These are phyloP conservation scores for Hypsizygus marmoreus DNA, from an alignment of 768 basidiomycete species.

Conservation along the genomic window DNA sequence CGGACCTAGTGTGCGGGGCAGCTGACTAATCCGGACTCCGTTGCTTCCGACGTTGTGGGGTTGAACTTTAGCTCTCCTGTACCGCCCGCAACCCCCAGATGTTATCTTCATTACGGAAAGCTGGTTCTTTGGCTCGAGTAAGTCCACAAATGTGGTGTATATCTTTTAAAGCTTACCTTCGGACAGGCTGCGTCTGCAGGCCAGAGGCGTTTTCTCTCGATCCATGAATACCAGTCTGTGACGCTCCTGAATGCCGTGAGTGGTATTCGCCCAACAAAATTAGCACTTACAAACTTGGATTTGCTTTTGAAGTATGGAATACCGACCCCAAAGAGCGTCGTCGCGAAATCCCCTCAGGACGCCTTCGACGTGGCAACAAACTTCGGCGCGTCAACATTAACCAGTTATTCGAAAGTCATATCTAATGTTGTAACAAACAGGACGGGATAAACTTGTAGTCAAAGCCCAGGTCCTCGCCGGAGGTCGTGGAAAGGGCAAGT, in stretches of 20 bases:
- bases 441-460: conserved; percentile 81
- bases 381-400: conserved; percentile 60
- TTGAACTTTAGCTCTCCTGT: conserved; percentile 10
- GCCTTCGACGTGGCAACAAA: conserved; percentile 86
- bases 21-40: conserved; percentile 48
- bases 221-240: conserved; percentile 98
- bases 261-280: conserved; percentile 2
- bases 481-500: conserved; percentile 96
- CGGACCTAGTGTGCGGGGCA: conserved; percentile 11
- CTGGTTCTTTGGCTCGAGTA: conserved; percentile 66
- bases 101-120: conserved; percentile 70
- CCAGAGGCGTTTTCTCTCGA: conserved; percentile 91
- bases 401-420: conserved; percentile 5
- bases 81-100: conserved; percentile 43
- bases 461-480: conserved; percentile 99
- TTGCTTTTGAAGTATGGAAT: conserved; percentile 78
- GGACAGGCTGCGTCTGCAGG: conserved; percentile 66
- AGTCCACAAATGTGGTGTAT: conserved; percentile 19
- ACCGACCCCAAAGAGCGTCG: conserved; percentile 88
- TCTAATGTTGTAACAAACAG: conserved; percentile 38
- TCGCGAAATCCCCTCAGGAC: conserved; percentile 87
- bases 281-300: conserved; percentile 2
- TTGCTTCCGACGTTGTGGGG: conserved; percentile 17
- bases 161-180: conserved; percentile 11
- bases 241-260: conserved; percentile 89